Conservation (phyloP, 2,329 filamentous ascomycete genomes). For the Colletotrichum cuscutae region DNA sequence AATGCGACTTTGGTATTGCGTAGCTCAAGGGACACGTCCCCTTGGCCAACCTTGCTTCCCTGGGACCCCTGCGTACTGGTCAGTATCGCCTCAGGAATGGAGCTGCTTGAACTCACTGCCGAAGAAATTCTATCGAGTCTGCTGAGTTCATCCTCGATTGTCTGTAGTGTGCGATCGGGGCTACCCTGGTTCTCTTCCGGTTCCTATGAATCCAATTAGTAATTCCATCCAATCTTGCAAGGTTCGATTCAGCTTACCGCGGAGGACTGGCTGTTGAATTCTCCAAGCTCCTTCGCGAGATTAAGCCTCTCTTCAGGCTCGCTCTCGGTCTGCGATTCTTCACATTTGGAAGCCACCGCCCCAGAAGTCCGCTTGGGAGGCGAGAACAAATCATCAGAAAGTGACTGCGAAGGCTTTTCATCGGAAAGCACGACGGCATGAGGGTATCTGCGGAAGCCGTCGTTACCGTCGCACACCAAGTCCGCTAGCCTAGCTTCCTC, state of each 20-base stretch:
- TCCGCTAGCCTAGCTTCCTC: slow-evolving; percentile 3
- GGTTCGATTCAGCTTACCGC: background rate
- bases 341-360: background rate
- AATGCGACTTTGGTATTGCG: background rate
- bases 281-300: slow-evolving; percentile 1
- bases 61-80: background rate
- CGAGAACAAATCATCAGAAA: background rate
- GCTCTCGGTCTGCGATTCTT: background rate
- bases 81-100: background rate
- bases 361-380: background rate
- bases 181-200: background rate
- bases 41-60: background rate
- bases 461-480: background rate
- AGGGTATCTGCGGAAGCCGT: background rate
- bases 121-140: background rate
- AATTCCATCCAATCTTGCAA: background rate
- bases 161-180: background rate
- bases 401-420: background rate
- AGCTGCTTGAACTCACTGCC: background rate
- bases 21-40: background rate
- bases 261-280: background rate
- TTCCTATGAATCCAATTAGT: background rate
- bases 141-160: background rate
- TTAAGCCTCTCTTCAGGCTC: background rate
- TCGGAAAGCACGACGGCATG: background rate